These are phyloP conservation scores for Solanum paucissectum DNA, from an alignment of 257 asterid species.

Conservation along the genomic window DNA sequence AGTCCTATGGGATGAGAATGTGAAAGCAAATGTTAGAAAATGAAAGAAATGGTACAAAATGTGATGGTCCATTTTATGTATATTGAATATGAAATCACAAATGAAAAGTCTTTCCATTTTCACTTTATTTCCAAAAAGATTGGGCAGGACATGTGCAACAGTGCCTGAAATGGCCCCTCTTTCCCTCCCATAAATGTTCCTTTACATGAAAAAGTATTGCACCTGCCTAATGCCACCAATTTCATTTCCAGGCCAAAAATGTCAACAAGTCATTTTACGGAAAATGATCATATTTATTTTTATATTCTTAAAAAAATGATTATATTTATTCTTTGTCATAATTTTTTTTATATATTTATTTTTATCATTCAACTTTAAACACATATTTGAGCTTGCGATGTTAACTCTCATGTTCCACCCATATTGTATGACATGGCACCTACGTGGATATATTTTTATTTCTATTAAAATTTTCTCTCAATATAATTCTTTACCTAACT, in stretches of 20 bases:
- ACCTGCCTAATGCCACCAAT: not conserved
- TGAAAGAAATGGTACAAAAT: not conserved
- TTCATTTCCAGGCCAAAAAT: not conserved
- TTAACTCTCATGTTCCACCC: no score
- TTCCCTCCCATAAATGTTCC: not conserved
- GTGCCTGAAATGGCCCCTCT: constrained; percentile 11
- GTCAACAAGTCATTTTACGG: not conserved
- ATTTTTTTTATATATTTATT: no score
- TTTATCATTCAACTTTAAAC: no score
- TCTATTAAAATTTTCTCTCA: no score
- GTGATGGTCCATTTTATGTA: not conserved
- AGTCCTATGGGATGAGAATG: not conserved
- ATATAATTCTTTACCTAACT: no score
- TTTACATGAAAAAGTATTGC: not conserved
- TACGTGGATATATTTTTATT: no score
- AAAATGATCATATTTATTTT: no score
- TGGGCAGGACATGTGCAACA: constrained; percentile 23
- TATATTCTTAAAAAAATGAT: no score
- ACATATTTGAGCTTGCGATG: no score
- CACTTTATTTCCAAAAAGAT: not conserved
- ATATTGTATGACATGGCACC: no score
- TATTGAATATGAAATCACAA: not conserved
- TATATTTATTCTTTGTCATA: no score
- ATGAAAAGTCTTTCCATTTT: not conserved
- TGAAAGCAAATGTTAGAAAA: not conserved